phyloP scores from a whole-genome alignment of 2,329 filamentous ascomycete species.

The Fusarium robinianum region DNA sequence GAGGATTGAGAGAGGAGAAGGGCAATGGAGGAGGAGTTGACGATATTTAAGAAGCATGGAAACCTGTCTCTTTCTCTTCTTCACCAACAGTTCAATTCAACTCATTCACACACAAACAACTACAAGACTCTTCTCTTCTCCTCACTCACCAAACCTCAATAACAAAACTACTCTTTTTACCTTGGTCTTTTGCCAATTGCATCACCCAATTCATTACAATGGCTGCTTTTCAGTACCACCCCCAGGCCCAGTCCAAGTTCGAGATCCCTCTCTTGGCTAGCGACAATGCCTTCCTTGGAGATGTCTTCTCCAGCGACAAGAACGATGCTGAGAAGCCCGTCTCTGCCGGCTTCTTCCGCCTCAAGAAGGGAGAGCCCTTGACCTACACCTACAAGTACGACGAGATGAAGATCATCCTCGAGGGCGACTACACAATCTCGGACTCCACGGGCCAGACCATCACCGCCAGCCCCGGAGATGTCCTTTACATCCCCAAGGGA shows the following conservation, averaged over 20 bases:
- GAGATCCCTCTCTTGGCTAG: conserved; percentile 69
- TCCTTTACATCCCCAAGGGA: conserved; percentile 71
- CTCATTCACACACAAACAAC: no score
- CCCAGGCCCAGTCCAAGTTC: conserved; percentile 62
- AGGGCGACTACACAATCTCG: conserved; percentile 67
- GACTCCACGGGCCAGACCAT: conserved; percentile 66
- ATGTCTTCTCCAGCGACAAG: conserved; percentile 61
- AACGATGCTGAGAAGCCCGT: conserved; percentile 63
- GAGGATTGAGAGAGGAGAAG: conserved; percentile 4
- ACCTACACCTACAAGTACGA: conserved; percentile 72
- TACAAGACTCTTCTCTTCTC: no score
- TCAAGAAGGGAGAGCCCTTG: conserved; percentile 69
- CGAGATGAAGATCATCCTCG: conserved; percentile 75
- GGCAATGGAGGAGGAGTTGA: not conserved
- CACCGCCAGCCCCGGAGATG: conserved; percentile 64
- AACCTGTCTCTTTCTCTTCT: no score
- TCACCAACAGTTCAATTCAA: no score
- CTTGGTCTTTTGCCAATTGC: not conserved
- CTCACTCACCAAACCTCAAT: not conserved
- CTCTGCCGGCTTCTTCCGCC: conserved; percentile 66
- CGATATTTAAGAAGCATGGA: no score
- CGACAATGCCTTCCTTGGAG: conserved; percentile 69
- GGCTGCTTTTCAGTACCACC: conserved; percentile 55
- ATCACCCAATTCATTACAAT: conserved; percentile 35
- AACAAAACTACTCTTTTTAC: not conserved